Evolutionary conservation across 345 rosid genomes (phyloP), one percentile per base, ranked within the genome.

Genomic region (Orychophragmus violaceus): DNA sequence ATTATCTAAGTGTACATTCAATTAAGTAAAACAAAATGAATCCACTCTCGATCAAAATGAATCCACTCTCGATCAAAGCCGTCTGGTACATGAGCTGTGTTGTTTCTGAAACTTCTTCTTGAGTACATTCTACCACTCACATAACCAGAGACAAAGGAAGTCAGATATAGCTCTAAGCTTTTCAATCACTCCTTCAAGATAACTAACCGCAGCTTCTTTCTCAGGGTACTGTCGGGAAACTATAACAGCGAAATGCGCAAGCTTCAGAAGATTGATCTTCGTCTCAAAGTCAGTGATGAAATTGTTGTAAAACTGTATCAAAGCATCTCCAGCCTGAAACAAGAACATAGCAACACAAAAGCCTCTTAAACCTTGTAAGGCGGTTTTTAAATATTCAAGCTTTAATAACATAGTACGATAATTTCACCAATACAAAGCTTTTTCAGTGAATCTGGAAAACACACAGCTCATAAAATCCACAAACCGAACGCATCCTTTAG

Each of bases 271-370:
- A 76, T 94, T 94, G 74, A 94, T 90, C 82, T 82, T 94, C 18
- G 96, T 90, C 90, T 90, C 99, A 36, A 94, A 94, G 72, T 94
- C 99, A 0, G 93, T 80, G 54, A 94, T 85, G 69, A 94, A 94
- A 71, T 90, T 88, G 39, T 90, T 85, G 79, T 94, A 90, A 24
- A 94, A 68, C 80, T 94, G 92, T 46, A 90, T 94, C 69, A 94
- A 71, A 64, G 84, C 82, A 87, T 94, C 99, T 33, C 96, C 99
- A 52, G 77, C 90, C 99, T 94, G 86, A 65, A 72, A 62, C 48
- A 6, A 54, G 18, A 53, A 46, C 45, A 72, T 16, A 72, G n/a
- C n/a, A n/a, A n/a, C n/a, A n/a, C n/a, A n/a, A n/a, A n/a, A n/a
- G n/a, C 9, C 11, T 8, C 18, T 42, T 29, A 19, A 55, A 66